Base-by-base conservation (phyloP, 2,329 filamentous ascomycete genomes). In the Didymella arachidicola region DNA sequence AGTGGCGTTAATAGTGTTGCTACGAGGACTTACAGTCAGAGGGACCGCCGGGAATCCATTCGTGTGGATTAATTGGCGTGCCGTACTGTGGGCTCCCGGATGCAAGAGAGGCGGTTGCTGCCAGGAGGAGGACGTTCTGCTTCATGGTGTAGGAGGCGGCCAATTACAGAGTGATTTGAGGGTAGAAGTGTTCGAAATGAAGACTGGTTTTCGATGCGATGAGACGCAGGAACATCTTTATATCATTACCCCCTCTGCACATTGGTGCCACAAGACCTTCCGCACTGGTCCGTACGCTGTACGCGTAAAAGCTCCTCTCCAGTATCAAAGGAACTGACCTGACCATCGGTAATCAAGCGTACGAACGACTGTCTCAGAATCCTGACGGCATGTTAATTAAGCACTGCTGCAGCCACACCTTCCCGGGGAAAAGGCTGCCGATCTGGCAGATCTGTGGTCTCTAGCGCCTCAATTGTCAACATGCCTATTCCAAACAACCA, bases 31-130 rank as follows among this genome's bases (percentile, higher is more conserved):
- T 63, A 64, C 66, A 68, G 25, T 69, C 66, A 27, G 59, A 30
- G 4, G 62, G 52, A 3, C 62, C 65, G 1, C 47, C 55, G 10
- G 66, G 50, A 12, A 65, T 62, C 68, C 66, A 70, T 25, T 53
- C 58, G 30, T 69, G 65, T 11, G 64, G 50, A 22, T 66, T 58
- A 7, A 16, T 18, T 2, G 18, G 2, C 6, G 53, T 32, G 29
- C 41, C 34, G 22, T 63, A 55, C 29, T 64, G 54, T 11, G 56
- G 60, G 22, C 12, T 55, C 3, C 61, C 54, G 7, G 60, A 59
- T 16, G n/a, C 59, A 11, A 64, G 18, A 4, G 58, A 52, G 18
- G 47, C 56, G 4, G 56, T 52, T n/a, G 48, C 42, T 43, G 54
- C 59, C 12, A 54, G 46, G 34, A 49, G 32, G 18, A 61, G 32